A percentile compares a stretch with the other conserved stretches of the same genome.
phyloP scores from a whole-genome alignment of 495 filamentous ascomycete species.

The Tuber microsphaerosporum region DNA sequence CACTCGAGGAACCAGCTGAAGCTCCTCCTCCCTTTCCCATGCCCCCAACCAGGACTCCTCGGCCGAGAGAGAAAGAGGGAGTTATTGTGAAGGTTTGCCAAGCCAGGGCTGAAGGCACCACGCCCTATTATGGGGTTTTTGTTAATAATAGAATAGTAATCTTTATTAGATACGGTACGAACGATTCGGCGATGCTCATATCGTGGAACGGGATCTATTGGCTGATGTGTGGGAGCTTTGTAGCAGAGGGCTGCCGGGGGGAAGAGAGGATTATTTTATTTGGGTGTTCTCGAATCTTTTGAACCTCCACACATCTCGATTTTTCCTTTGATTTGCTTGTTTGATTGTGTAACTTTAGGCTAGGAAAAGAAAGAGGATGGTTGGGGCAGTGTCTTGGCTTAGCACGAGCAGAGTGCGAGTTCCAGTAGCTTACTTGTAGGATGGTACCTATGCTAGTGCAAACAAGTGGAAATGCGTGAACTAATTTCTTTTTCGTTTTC shows the following conservation, averaged over 20 bases:
- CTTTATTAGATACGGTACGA: neutral
- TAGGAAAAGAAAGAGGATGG: neutral
- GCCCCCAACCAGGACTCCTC: neutral
- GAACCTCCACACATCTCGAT: neutral
- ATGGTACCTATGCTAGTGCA: neutral
- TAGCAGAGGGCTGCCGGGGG: neutral
- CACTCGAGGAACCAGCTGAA: neutral
- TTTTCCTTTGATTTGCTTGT: neutral
- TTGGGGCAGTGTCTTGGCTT: neutral
- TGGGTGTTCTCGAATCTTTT: neutral
- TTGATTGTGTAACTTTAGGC: neutral
- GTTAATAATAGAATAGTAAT: conserved; percentile 7
- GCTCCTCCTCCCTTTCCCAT: neutral
- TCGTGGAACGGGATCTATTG: neutral
- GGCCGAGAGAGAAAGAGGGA: neutral
- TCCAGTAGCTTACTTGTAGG: neutral
- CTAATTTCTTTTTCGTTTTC: neutral
- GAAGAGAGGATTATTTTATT: neutral
- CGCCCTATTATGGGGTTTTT: neutral
- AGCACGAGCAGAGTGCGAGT: neutral
- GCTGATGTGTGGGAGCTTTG: neutral
- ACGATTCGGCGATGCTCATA: neutral
- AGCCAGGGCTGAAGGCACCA: neutral
- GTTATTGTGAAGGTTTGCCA: neutral
- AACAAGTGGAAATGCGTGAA: neutral